Evolutionary conservation across 257 asterid species (phyloP).

Genomic region (Capsicum chinense): DNA sequence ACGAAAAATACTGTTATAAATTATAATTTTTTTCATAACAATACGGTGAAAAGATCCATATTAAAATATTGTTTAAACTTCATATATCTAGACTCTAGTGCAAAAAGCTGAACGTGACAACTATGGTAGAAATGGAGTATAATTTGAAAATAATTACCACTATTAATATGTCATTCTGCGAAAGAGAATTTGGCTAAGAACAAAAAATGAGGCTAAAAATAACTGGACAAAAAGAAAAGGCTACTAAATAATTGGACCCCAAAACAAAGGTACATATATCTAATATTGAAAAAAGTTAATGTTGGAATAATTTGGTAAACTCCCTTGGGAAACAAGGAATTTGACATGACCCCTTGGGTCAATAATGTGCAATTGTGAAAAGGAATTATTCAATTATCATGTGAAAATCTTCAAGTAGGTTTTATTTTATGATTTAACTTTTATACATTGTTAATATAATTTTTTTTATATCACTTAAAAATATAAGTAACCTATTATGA

Average conservation of each 20-base stretch:
- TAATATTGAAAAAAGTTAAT: neutral
- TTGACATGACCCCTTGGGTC: neutral
- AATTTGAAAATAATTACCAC: too few relatives aligned
- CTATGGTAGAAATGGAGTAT: too few relatives aligned
- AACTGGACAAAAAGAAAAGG: neutral
- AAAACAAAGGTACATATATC: neutral
- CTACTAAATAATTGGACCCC: neutral
- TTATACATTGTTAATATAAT: too few relatives aligned
- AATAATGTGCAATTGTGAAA: neutral
- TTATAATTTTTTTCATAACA: neutral
- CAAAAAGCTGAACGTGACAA: neutral
- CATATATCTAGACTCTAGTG: neutral
- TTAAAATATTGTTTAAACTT: neutral
- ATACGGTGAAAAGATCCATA: neutral
- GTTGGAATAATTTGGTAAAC: neutral
- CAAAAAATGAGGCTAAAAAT: neutral
- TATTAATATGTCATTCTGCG: too few relatives aligned
- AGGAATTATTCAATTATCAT: neutral
- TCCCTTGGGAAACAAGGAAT: slow-evolving; percentile 19
- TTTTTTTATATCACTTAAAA: too few relatives aligned
- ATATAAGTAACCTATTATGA: neutral
- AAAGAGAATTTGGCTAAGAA: too few relatives aligned
- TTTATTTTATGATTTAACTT: too few relatives aligned
- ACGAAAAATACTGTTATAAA: neutral
- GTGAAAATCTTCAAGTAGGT: too few relatives aligned